A percentile compares a stretch with the other conserved stretches of the same genome.
phyloP scores from a whole-genome alignment of 495 filamentous ascomycete genomes.

The Xylaria curta region DNA sequence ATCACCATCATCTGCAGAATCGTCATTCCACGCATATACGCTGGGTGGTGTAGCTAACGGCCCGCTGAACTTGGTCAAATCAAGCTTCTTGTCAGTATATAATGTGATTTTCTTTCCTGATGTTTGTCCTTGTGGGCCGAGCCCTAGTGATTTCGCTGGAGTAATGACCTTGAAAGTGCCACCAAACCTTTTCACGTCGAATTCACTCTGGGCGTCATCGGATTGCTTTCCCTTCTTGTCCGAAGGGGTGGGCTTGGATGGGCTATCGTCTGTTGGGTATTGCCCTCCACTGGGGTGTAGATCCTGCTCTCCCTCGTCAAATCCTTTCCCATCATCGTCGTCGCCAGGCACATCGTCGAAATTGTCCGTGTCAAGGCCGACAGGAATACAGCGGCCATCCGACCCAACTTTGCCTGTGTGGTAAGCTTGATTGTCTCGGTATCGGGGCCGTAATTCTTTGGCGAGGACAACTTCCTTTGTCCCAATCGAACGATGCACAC shows the following conservation, averaged over 20 bases:
- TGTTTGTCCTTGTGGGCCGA: neutral
- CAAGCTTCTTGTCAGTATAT: no score
- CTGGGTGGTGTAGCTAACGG: no score
- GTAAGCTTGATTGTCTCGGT: neutral
- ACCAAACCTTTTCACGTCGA: neutral
- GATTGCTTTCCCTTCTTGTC: neutral
- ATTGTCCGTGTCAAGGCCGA: neutral
- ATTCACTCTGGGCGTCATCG: neutral
- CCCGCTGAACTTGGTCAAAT: neutral
- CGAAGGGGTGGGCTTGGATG: neutral
- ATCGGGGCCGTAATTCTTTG: conserved; percentile 16
- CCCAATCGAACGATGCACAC: conserved; percentile 19
- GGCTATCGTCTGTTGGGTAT: neutral
- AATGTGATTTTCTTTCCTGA: neutral
- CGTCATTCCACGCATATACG: no score
- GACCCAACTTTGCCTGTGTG: neutral
- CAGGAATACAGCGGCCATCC: conserved; percentile 15
- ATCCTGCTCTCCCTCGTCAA: neutral
- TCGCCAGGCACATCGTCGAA: neutral
- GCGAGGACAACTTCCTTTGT: conserved; percentile 1
- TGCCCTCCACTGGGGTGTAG: neutral
- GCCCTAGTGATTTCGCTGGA: neutral
- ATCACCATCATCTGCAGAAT: no score
- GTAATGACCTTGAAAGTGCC: neutral
- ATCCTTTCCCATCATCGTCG: neutral